Conservation (phyloP, 306 rosid species). For the Casuarina cunninghamiana region DNA sequence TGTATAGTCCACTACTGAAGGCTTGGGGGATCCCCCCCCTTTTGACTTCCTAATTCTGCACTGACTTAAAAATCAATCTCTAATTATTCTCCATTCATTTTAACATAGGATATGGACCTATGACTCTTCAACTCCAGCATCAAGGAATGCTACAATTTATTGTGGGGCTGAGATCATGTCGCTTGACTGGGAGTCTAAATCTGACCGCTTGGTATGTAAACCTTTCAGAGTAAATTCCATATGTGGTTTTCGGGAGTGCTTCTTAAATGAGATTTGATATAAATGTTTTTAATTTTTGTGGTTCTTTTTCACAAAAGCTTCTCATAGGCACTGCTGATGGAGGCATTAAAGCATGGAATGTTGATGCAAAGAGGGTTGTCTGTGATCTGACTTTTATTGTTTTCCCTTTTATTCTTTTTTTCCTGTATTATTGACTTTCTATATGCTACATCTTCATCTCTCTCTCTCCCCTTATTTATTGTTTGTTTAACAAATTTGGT, state of each 20-base stretch:
- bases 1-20: slow-evolving; percentile 3
- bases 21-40: not conserved
- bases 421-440: not conserved
- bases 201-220: slow-evolving; percentile 86
- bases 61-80: slow-evolving; percentile 20
- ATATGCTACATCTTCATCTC: no score
- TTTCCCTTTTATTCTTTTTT: not conserved
- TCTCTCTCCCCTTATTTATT: no score
- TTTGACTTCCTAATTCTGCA: slow-evolving; percentile 15
- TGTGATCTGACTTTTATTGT: slow-evolving; percentile 60
- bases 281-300: slow-evolving; percentile 30
- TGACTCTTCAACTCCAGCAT: slow-evolving; percentile 81
- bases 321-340: slow-evolving; percentile 94
- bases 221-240: slow-evolving; percentile 10
- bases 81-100: slow-evolving; percentile 17
- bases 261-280: slow-evolving; percentile 22
- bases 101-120: slow-evolving; percentile 88
- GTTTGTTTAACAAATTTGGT: no score
- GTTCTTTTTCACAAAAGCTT: slow-evolving; percentile 68
- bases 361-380: slow-evolving; percentile 94
- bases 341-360: slow-evolving; percentile 97
- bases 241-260: slow-evolving; percentile 20
- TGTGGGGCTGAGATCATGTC: slow-evolving; percentile 91
- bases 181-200: slow-evolving; percentile 98
- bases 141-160: slow-evolving; percentile 96